Evolutionary conservation across 768 basidiomycete species (phyloP).

Genomic region (Kwoniella pini): DNA sequence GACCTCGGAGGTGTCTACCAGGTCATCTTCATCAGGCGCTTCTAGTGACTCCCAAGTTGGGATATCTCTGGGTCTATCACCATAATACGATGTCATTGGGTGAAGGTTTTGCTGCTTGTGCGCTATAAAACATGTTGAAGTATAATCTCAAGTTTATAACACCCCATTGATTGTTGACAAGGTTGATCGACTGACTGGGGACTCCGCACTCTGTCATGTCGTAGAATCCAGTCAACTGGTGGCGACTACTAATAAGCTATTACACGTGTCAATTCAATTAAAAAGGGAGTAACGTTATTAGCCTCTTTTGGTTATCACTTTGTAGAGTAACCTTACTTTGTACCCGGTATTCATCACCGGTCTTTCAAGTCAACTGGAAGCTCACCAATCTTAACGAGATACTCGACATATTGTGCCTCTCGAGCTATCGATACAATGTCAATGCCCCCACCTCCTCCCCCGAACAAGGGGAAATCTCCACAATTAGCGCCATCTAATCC

Average conservation of each 20-base stretch:
- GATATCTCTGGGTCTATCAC: slow-evolving; percentile 34
- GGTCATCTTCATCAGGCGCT: slow-evolving; percentile 42
- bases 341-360: background rate
- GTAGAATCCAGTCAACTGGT: slow-evolving; percentile 1
- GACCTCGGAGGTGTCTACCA: slow-evolving; percentile 47
- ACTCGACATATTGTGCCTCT: too few relatives aligned
- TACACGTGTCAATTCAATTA: slow-evolving; percentile 2
- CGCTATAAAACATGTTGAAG: background rate
- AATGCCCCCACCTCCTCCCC: slow-evolving; percentile 20
- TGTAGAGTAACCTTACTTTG: background rate
- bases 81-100: slow-evolving; percentile 47
- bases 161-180: slow-evolving; percentile 11
- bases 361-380: too few relatives aligned
- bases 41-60: slow-evolving; percentile 47
- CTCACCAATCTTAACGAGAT: too few relatives aligned
- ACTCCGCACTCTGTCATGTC: background rate
- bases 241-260: too few relatives aligned
- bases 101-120: background rate
- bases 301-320: background rate
- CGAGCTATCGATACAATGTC: slow-evolving; percentile 13
- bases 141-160: too few relatives aligned
- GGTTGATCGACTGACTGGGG: background rate
- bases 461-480: slow-evolving; percentile 14
- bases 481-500: background rate
- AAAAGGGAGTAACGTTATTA: background rate